Base-by-base conservation (phyloP, 306 rosid species). In the Prunus mongolica region DNA sequence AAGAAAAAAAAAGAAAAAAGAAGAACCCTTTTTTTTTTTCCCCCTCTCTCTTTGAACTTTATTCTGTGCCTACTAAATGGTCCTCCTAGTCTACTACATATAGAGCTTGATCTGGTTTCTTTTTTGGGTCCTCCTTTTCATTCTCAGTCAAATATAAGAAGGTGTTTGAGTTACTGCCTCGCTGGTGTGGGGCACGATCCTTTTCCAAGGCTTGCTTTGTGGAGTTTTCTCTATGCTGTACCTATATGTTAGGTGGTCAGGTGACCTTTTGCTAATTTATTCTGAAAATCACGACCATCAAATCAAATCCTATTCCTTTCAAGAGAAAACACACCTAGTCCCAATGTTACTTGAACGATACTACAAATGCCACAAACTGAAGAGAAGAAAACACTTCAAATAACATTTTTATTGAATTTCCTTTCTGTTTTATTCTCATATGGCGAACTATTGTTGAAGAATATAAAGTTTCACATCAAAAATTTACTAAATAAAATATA, bases 191-290 rank as follows among this genome's bases (percentile, higher is more conserved):
- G 63, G 74, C 49, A 52, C 30, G 47, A 52, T 5, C 30, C 74
- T 19, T 30, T 52, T 70, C 52, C 63, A 41, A 71, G 75, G 27
- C 64, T 71, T 52, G 75, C 70, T 66, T n/a, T 41, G 30, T 66
- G 70, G 52, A 16, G 52, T n/a, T 66, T 12, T 19, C 19, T 41
- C 16, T 11, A 41, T 41, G 28, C 30, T 38, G 9, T 38, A 6
- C 44, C 9, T 1, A 6, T 38, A 19, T 66, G 10, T 41, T 65
- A 27, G 44, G 4, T 62, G 28, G 67, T 28, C 45, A 28, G 20
- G 41, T 28, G 22, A 62, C 20, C 12, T 15, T 28, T 25, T 15
- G 10, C 20, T 62, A 15, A 62, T 13, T 62, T 62, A 58, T 58
- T 58, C 64, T 24, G 9, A 12, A 12, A 58, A 24, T 58, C 65